Percentiles rank a stretch among this genome's conserved stretches.
Conservation (phyloP, 331 rosid species). For the Spiraea crenata region DNA sequence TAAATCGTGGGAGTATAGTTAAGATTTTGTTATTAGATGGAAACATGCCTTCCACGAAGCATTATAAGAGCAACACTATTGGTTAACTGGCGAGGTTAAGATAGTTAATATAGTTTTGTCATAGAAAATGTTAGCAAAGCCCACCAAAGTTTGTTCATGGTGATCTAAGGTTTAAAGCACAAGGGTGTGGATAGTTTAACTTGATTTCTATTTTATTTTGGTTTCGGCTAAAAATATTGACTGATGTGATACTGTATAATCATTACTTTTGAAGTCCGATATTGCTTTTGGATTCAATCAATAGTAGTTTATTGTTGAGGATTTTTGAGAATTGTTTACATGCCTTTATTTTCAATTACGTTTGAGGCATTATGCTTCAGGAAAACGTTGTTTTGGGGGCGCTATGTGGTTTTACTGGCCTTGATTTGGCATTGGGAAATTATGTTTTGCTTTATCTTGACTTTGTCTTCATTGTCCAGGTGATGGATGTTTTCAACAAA, state of each 20-base stretch:
- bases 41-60: neutral
- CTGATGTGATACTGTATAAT: neutral
- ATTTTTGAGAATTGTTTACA: neutral
- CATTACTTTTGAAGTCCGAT: neutral
- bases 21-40: neutral
- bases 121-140: neutral
- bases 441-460: neutral
- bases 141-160: neutral
- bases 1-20: neutral
- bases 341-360: neutral
- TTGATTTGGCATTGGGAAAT: neutral
- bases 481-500: conserved; percentile 89
- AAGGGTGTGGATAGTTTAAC: neutral
- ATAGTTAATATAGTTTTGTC: neutral
- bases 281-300: neutral
- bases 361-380: neutral
- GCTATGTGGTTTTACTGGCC: neutral
- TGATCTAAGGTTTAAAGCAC: too few relatives aligned
- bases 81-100: neutral
- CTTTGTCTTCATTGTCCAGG: conserved; percentile 40
- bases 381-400: neutral
- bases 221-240: neutral
- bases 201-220: neutral
- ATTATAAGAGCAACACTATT: neutral
- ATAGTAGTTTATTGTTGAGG: neutral